Evolutionary conservation across 225 moss, liverwort and hornwort genomes (phyloP), one percentile per base, ranked within the genome.

Genomic region (Ulota crispa): DNA sequence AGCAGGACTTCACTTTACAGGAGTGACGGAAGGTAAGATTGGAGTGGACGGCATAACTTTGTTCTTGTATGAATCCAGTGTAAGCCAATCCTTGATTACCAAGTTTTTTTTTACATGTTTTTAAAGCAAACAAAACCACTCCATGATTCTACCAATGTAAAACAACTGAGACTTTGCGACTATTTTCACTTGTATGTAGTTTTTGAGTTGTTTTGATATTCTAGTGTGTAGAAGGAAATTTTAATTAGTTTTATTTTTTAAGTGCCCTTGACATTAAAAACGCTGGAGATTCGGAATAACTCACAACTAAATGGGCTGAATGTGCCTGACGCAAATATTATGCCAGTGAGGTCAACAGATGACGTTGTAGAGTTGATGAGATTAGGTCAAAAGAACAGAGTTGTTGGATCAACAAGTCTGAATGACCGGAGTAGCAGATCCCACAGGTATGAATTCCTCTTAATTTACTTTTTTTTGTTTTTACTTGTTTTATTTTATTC

Each of bases 371-470:
- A 97, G 75, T 82, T 97, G 79, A 97, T 97, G 95, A 94, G 86
- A 82, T 85, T 97, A 70, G 97, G 97, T 31, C 91, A 92, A 79
- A 91, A 90, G 77, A 97, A 97, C 61, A 89, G 95, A 80, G 87
- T 93, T 42, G 95, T 97, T 4, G 97, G 97, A 65, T 95, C 97
- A 50, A 97, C 97, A 57, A 93, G 95, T 76, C 88, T 97, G 6
- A 97, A 97, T 66, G 97, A 97, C 78, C 87, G 97, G 47, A 97
- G 97, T 84, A 97, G 97, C 86, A 91, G 97, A 80, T 97, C 97
- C 28, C 97, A 97, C 75, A 92, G 92, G 92, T 90, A 47, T 50
- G 6, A 76, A 50, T 18, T 2, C 18, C 50, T 50, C 50, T 5
- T 50, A 13, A 13, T 45, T 45, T 45, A 13, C 47, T 16, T 50